Percentiles rank a stretch among this genome's conserved stretches.
Evolutionary conservation across 306 rosid species (phyloP).

Genomic region (Neltuma alba): DNA sequence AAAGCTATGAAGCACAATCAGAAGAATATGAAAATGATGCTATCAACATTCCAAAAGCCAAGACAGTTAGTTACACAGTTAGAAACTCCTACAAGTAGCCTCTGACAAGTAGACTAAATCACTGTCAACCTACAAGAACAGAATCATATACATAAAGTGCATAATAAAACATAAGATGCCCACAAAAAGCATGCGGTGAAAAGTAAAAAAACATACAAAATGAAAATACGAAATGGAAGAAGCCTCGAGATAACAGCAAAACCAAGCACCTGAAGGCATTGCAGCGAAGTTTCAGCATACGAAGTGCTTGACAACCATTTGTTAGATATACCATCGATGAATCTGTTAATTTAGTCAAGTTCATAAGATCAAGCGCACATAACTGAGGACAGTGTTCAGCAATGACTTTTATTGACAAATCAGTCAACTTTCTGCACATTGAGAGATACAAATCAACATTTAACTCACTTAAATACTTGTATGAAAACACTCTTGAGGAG

Average conservation of each 20-base stretch:
- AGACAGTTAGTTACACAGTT: not conserved
- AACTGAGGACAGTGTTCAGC: constrained; percentile 71
- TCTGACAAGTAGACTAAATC: constrained; percentile 13
- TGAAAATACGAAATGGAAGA: not conserved
- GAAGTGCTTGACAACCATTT: constrained; percentile 69
- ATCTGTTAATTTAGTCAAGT: constrained; percentile 69
- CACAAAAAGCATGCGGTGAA: constrained; percentile 11
- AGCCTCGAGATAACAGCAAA: not conserved
- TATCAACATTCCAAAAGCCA: constrained; percentile 8
- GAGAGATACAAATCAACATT: constrained; percentile 32
- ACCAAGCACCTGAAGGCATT: constrained; percentile 73
- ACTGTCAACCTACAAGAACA: constrained; percentile 16
- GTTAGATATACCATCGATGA: constrained; percentile 74
- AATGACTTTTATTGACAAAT: constrained; percentile 67
- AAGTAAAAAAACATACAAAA: not conserved
- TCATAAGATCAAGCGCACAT: constrained; percentile 57
- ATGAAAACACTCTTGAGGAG: constrained; percentile 15
- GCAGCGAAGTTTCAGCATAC: constrained; percentile 66
- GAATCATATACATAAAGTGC: not conserved
- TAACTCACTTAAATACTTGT: constrained; percentile 15
- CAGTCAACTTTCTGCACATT: constrained; percentile 79
- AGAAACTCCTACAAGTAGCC: not conserved
- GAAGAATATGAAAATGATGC: constrained; percentile 5
- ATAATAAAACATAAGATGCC: constrained; percentile 13
- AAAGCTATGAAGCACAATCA: not conserved